A percentile compares a stretch with the other conserved stretches of the same genome.
Evolutionary conservation across 1,284 basidiomycete genomes (phyloP).

Genomic region (Ceratobasidium sp.): DNA sequence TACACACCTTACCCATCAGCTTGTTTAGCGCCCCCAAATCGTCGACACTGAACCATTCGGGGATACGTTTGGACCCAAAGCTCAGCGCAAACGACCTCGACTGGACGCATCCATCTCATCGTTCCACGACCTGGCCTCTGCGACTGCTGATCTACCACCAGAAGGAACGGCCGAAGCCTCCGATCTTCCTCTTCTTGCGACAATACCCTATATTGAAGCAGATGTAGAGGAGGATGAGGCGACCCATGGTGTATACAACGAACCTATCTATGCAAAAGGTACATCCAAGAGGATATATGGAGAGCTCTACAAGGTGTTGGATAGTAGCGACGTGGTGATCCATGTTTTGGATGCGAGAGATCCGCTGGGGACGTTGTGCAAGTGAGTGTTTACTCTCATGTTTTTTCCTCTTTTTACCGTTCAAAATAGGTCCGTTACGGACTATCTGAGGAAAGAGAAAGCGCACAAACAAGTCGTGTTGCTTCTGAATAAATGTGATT

Average conservation of each 20-base stretch:
- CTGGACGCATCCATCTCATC: slow-evolving; percentile 77
- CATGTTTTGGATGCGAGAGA: slow-evolving; percentile 97
- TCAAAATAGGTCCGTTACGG: slow-evolving; percentile 78
- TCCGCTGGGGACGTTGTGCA: slow-evolving; percentile 96
- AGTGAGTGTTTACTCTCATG: slow-evolving; percentile 55
- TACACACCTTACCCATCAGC: neutral
- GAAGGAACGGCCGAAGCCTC: slow-evolving; percentile 60
- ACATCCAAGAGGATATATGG: slow-evolving; percentile 96
- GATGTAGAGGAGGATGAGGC: slow-evolving; percentile 58
- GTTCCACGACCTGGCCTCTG: slow-evolving; percentile 84
- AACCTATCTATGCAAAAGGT: slow-evolving; percentile 92
- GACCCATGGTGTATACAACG: slow-evolving; percentile 66
- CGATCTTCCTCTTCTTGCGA: slow-evolving; percentile 48
- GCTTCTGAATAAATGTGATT: slow-evolving; percentile 98
- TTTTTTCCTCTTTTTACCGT: neutral
- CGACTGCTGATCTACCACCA: slow-evolving; percentile 47
- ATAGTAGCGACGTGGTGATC: slow-evolving; percentile 96
- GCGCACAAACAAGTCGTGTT: slow-evolving; percentile 97
- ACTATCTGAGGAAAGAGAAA: slow-evolving; percentile 96
- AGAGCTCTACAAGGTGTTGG: slow-evolving; percentile 99
- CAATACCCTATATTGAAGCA: slow-evolving; percentile 46
- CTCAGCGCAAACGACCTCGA: slow-evolving; percentile 89
- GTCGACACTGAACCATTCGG: slow-evolving; percentile 93
- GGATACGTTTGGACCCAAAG: slow-evolving; percentile 94
- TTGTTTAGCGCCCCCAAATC: slow-evolving; percentile 81